A percentile compares a stretch with the other conserved stretches of the same genome.
phyloP scores from a whole-genome alignment of 2,329 filamentous ascomycete species.

The Leptographium procerum region DNA sequence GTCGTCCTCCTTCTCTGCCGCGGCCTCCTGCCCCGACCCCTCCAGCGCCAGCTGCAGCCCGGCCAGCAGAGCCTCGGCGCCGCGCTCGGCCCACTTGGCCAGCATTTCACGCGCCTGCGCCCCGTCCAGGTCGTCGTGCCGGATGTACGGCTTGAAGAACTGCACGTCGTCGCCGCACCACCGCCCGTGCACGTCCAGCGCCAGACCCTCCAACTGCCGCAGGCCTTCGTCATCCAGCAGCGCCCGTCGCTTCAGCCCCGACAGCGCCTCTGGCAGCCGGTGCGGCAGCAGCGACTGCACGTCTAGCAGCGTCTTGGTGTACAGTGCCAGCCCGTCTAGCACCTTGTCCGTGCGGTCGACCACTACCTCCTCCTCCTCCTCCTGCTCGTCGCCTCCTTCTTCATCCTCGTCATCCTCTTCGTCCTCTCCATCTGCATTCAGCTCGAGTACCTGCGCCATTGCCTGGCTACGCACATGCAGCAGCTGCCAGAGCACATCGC shows the following conservation, averaged over 20 bases:
- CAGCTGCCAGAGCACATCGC: constrained; percentile 70
- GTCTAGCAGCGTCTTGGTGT: constrained; percentile 55
- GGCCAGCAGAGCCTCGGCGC: constrained; percentile 46
- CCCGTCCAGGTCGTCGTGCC: constrained; percentile 63
- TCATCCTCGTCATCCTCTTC: constrained; percentile 27
- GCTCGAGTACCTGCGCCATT: constrained; percentile 51
- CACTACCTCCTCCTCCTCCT: not conserved
- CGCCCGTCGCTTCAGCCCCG: constrained; percentile 55
- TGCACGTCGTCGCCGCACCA: constrained; percentile 78
- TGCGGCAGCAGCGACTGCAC: constrained; percentile 66
- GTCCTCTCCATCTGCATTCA: constrained; percentile 24
- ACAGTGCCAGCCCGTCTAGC: constrained; percentile 56
- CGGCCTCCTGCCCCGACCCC: constrained; percentile 37
- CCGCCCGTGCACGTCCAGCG: constrained; percentile 63
- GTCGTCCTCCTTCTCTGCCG: constrained; percentile 35
- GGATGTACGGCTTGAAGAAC: constrained; percentile 78
- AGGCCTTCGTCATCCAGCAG: constrained; percentile 63
- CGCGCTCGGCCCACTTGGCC: constrained; percentile 50
- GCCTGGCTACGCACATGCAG: constrained; percentile 60
- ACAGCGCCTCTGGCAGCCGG: constrained; percentile 58
- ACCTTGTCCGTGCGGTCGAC: constrained; percentile 32
- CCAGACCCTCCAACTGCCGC: constrained; percentile 53
- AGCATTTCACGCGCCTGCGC: constrained; percentile 49
- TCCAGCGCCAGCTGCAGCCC: constrained; percentile 51
- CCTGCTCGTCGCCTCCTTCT: not conserved